These are phyloP conservation scores for Cercospora sp. DNA, from an alignment of 2,329 filamentous ascomycete genomes.

Conservation along the genomic window DNA sequence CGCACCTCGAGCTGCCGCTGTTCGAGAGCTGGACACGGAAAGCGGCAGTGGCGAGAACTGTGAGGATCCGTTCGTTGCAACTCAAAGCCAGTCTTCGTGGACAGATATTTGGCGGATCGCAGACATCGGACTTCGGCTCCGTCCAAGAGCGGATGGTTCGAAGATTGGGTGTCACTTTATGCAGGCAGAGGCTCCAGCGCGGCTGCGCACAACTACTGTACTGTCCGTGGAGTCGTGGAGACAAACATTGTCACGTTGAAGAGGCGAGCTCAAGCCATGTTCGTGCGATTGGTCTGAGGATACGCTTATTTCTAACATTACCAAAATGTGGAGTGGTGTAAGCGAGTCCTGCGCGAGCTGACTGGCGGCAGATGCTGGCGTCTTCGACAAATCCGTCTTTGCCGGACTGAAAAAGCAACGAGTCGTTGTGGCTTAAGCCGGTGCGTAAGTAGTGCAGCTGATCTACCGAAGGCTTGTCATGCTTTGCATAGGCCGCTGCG, in stretches of 20 bases:
- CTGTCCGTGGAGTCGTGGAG: background rate
- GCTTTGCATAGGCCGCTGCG: background rate
- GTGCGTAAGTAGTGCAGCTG: background rate
- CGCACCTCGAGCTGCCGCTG: background rate
- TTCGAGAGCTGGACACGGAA: background rate
- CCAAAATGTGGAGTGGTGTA: background rate
- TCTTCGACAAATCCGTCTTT: background rate
- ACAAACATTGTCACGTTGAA: background rate
- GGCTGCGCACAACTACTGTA: background rate
- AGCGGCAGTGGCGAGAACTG: background rate
- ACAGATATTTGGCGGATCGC: background rate
- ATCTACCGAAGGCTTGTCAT: slow-evolving; percentile 4
- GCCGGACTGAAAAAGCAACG: background rate
- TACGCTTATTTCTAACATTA: slow-evolving; percentile 11
- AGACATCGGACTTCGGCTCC: background rate
- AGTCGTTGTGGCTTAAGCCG: background rate
- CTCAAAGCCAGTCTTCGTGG: background rate
- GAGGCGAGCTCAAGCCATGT: background rate
- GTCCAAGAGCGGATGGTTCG: background rate
- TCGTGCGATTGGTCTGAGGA: background rate
- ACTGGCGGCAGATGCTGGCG: background rate
- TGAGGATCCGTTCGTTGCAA: background rate
- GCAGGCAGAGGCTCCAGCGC: background rate
- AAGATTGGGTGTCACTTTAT: background rate
- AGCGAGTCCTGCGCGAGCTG: background rate